Evolutionary conservation across 805 yeast species (phyloP), one percentile per base, ranked within the genome.

Genomic region (Kodamaea sagamina): DNA sequence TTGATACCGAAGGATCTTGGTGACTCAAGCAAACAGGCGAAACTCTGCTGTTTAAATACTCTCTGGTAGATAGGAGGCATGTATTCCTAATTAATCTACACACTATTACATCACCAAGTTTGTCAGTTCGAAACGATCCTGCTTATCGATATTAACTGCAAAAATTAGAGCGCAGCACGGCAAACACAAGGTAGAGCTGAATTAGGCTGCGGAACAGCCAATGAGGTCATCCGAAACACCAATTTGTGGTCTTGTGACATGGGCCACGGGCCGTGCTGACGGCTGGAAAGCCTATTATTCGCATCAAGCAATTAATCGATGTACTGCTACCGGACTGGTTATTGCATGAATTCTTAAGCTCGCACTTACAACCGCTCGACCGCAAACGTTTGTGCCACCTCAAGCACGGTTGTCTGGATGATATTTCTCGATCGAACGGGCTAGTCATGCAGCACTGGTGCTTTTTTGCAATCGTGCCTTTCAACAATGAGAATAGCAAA

Each of bases 371-470:
- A 29, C 34, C 34, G 19, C 12, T 15, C 17, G 15, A 5, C 4
- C 8, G 10, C 17, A 29, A 29, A 13, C 18, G 34, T 29, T 29
- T 29, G 34, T 29, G 19, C n/a, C 6, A 12, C 17, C 15, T 13
- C 5, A 10, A 13, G 12, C 19, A 9, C 17, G 19, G 34, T 29
- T 29, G 34, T 29, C 34, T 13, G 12, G 34, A 29, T 29, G 34
- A 29, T 29, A 15, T 29, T 29, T 29, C 34, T 29, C 19, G 34
- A 13, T 29, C 15, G 12, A 13, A 13, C 15, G 34, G 15, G 4
- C 19, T 2, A 17, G 34, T 29, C 34, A 29, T 13, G 34, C 34
- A 29, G 34, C 34, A 29, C 34, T 29, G 34, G 34, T 15, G 19
- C n/a, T n/a, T 12, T 35, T 35, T 35, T 35, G 38, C 16, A 12